Base-by-base conservation (phyloP, 2,329 filamentous ascomycete genomes). In the Annulohypoxylon truncatum region DNA sequence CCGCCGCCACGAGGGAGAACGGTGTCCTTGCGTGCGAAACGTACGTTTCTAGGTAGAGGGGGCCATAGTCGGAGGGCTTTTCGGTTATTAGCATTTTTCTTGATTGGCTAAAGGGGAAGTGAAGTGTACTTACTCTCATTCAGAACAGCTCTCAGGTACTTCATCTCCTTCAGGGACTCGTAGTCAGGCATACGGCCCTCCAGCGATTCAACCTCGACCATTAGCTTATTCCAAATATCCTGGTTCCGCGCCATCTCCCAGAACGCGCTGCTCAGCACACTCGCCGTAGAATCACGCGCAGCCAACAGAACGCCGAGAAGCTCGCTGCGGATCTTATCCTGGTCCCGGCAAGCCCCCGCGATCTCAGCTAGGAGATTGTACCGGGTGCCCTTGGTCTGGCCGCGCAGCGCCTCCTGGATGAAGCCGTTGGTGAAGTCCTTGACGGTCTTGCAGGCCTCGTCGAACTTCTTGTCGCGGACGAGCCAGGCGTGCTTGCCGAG, bases 1-100 rank as follows among this genome's bases (percentile, higher is more conserved):
- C 84, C 84, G 50, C 84, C 84, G 33, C 84, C 84, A 2, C 74
- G 70, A 2, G 84, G 84, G 0, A 86, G 76, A 0, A 79, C 77
- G 1, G 83, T 84, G 71, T 69, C 60, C 20, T 33, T 53, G 28
- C 8, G 22, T 2, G 46, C 44, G 24, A 31, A 50, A 7, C 55
- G 55, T 2, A 59, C 55, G 12, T 50, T 59, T 18, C 46, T 35
- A 4, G 46, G 22, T 15, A 50, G 12, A 24, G 46, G 46, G 12
- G 55, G 55, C 33, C 26, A 59, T 3, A 59, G 55, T 3, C 55
- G 55, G 1, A 51, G 55, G 7, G 55, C 55, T 59, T n/a, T 31
- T 9, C 29, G 33, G 2, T 51, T 3, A 15, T 51, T 13, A 59
- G 24, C 50, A 33, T 33, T 7, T 20, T 4, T 2, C 12, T n/a